Evolutionary conservation across 805 yeast genomes (phyloP), one percentile per base, ranked within the genome.

Genomic region (Maudiozyma bulderi): DNA sequence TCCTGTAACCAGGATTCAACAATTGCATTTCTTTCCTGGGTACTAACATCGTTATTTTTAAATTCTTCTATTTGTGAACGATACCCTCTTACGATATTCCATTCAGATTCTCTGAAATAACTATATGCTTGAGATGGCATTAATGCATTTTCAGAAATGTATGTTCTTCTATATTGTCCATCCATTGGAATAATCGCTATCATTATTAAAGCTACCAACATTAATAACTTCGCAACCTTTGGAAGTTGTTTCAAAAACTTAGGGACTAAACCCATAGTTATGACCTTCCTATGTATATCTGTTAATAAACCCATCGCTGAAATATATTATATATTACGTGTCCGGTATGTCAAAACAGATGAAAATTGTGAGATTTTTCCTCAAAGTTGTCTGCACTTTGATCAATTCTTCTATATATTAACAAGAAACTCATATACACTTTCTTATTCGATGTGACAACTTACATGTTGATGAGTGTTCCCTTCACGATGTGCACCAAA

Each of bases 101-200:
- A 93, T 63, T 93, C 98, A 40, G 88, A 80, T 60, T 91, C 98
- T 48, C 97, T 75, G 64, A 86, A 93, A 62, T 88, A 89, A 28
- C 95, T 82, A 57, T 83, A 82, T 2, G 93, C 98, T 64, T 93
- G 98, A 0, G 95, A 90, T 7, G 99, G 97, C 86, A 93, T 82
- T 64, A 93, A 72, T 33, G 99, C 99, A 67, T 93, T 93, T 62
- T 93, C 99, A 7, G 95, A 84, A 10, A 90, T 84, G 64, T 93
- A 93, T 2, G 96, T 88, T 53, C 73, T 68, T 48, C 97, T 73
- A 64, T 71, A 87, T 60, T 86, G 87, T 20, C 96, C 98, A 14
- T 84, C 84, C 56, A 80, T 53, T 0, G 98, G 96, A 26, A 68
- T 58, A 5, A 75, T 66, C 11, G 76, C 62, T n/a, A 93, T 68